Percentiles rank a stretch among this genome's conserved stretches.
phyloP scores from a whole-genome alignment of 1,139 yeast species.

The Yamadazyma epiphylla region DNA sequence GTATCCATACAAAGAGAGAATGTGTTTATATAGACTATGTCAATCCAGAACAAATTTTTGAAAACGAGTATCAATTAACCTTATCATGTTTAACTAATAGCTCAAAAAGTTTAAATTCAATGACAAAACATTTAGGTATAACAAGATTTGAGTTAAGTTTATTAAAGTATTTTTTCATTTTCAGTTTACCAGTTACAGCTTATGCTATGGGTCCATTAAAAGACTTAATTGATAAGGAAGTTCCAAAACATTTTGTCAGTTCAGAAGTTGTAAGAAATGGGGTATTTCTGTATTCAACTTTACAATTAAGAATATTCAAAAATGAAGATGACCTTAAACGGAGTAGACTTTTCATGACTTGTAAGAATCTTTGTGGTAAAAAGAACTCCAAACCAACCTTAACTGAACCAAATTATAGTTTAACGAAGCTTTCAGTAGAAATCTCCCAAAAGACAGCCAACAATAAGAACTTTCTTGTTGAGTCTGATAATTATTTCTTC shows the following conservation, averaged over 20 bases:
- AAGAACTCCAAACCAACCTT: too few species aligned
- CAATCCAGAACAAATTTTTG: too few species aligned
- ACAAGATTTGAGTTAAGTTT: conserved; percentile 4
- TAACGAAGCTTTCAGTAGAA: not conserved
- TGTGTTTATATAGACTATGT: conserved; percentile 13
- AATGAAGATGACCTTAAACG: not conserved
- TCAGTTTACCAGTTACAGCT: conserved; percentile 1
- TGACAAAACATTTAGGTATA: conserved; percentile 1
- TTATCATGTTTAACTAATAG: too few species aligned
- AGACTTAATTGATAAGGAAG: conserved; percentile 2
- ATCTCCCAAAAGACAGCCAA: not conserved
- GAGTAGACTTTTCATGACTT: not conserved
- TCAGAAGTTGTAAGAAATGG: conserved; percentile 3
- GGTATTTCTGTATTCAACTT: conserved; percentile 4
- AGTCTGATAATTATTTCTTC: conserved; percentile 23
- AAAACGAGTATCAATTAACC: too few species aligned
- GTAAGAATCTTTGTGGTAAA: not conserved
- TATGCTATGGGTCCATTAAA: conserved; percentile 5
- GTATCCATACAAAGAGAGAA: conserved; percentile 25
- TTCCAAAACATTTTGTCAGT: conserved; percentile 3
- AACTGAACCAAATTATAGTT: not conserved
- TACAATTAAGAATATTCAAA: conserved; percentile 3
- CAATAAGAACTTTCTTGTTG: conserved; percentile 5
- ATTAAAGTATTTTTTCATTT: conserved; percentile 3
- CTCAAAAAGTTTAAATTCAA: conserved; percentile 1